Base-by-base conservation (phyloP, 192 early-diverging fungal species). In the Rhizophagus sp. region DNA sequence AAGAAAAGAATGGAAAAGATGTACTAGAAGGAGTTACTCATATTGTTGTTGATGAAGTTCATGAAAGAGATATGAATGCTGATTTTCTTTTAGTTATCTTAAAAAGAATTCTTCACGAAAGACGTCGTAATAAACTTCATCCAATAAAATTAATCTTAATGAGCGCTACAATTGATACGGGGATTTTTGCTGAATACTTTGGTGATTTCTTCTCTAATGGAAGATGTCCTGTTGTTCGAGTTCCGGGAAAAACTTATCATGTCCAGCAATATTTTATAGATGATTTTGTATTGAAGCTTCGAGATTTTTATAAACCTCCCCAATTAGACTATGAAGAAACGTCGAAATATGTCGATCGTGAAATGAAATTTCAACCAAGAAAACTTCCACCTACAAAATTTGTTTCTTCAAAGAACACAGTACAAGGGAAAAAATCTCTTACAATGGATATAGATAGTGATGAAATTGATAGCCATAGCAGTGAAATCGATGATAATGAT, bases 211-310 rank as follows among this genome's bases (percentile, higher is more conserved):
- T 79, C 74, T 65, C 80, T 63, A 65, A 75, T 36, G 86, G 86
- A 5, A 88, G 76, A 83, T 90, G 91, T 19, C 87, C 91, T 36
- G 83, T 91, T 5, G 83, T 92, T 19, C 79, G 85, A 66, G 86
- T 92, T 1, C 91, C 91, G 3, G 90, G 91, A 19, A 78, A 86
- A 50, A 91, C 88, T 13, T 92, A 88, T 78, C 89, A 90, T 13
- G 89, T 92, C 4, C 79, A 88, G 77, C 88, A 88, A 30, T 75
- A 81, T 33, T 90, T 81, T 70, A 72, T 94, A 79, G 92, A 94
- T 62, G 92, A 94, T 52, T 82, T 88, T 22, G 71, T 83, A 61
- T 24, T 25, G 57, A 44, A 69, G n/a, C 52, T 86, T 44, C 73
- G 80, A 13, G 57, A 74, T 1, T 79, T 80, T 81, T 81, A 85